phyloP scores from a whole-genome alignment of 345 rosid genomes.

The Aquilaria malaccensis region DNA sequence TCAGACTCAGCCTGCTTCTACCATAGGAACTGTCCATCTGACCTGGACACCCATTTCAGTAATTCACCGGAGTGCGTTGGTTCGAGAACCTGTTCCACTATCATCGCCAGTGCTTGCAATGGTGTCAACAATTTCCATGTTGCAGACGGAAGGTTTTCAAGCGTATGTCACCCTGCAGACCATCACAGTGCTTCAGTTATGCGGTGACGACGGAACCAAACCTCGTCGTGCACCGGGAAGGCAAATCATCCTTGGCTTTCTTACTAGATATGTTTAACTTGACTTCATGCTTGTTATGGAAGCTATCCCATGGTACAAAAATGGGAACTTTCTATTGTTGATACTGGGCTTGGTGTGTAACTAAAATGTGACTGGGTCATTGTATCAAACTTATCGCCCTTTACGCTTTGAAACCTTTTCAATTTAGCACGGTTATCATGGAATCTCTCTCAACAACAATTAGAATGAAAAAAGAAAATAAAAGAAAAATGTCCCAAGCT shows the following conservation, averaged over 20 bases:
- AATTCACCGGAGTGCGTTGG: constrained; percentile 25
- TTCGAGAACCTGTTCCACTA: constrained; percentile 40
- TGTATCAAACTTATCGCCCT: no score
- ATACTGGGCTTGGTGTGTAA: constrained; percentile 3
- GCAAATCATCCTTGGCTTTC: constrained; percentile 74
- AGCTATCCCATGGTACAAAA: background rate
- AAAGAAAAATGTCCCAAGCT: no score
- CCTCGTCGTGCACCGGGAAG: constrained; percentile 12
- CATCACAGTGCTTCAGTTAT: constrained; percentile 25
- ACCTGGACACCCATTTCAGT: constrained; percentile 26
- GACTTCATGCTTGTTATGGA: background rate
- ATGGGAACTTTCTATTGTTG: background rate
- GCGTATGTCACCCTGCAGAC: constrained; percentile 13
- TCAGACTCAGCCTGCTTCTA: constrained; percentile 14
- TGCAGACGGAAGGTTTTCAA: constrained; percentile 37
- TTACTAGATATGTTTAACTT: constrained; percentile 5
- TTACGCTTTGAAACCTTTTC: no score
- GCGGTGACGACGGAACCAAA: constrained; percentile 19
- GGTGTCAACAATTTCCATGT: constrained; percentile 31
- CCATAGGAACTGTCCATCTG: constrained; percentile 10
- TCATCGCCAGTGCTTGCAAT: constrained; percentile 33
- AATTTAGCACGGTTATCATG: no score
- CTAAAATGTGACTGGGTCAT: background rate
- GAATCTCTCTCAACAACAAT: no score
- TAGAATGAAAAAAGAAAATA: no score